Evolutionary conservation across 805 yeast genomes (phyloP), one percentile per base, ranked within the genome.

Genomic region (Torulaspora indica): DNA sequence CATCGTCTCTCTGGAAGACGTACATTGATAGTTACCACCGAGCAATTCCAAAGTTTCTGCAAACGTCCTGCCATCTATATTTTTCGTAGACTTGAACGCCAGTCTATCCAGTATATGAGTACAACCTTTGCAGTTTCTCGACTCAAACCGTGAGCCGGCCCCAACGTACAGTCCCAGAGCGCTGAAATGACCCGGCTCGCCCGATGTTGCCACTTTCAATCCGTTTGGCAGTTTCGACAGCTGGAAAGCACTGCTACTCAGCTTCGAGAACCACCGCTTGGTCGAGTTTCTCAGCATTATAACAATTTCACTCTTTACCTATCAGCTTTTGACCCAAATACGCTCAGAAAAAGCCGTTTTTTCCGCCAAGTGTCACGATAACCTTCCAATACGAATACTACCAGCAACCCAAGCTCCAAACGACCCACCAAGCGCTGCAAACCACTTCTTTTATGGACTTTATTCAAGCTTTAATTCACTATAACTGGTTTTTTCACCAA

Each of bases 1-100:
- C 71, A 91, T 75, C 3, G 95, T 77, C 64, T 93, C 98, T 58
- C 98, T 75, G 6, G 95, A 85, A 0, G 96, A 84, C 1, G 95
- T 83, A 59, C 95, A 85, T 79, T 87, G 90, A 66, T 85, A 89
- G 63, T 89, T 91, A 10, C 98, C 98, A 38, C 98, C 98, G 46
- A 93, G 66, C 29, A 78, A 72, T 45, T 88, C 89, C 49, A 93
- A 70, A 15, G 75, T 75, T 51, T 83, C 83, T 52, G 85, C 74
- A 87, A 93, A 85, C 40, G 82, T 75, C 34, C 73, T 67, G 2
- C 87, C 90, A 1, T 77, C 56, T 45, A 74, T 70, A 43, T 76
- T 70, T 28, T 72, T 64, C 0, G 91, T 83, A 4, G 87, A 78
- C 58, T 81, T 81, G 73, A 81, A 93, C 0, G 98, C 91, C 60